Evolutionary conservation across 768 basidiomycete species (phyloP), one percentile per base, ranked within the genome.

Genomic region (Filobasidium wieringae): DNA sequence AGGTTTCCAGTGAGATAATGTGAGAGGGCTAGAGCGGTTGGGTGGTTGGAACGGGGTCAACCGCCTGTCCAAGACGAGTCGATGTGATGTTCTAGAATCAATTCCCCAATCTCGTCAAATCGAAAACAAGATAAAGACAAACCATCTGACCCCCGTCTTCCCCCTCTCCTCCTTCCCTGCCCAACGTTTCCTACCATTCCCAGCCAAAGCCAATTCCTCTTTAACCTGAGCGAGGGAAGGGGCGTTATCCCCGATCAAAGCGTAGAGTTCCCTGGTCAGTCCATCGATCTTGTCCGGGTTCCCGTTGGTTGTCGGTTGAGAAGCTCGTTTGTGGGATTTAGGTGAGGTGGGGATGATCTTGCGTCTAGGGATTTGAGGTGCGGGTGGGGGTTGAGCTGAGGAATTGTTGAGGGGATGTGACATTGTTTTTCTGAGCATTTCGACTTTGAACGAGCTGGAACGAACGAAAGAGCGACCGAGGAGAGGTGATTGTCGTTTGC

Each of bases 231-330:
- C 85, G 50, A 97, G 79, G 1, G 86, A 83, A 0, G 93, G 91
- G 11, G 86, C 86, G 49, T 88, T 86, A 59, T 88, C 84, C n/a
- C 93, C 93, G 63, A 99, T 96, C 59, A 99, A 82, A 0, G 87
- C 84, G 75, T 87, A 96, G 1, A 99, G 79, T 73, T 96, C 92
- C 64, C 91, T 79, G 0, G 90, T 85, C 60, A 96, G 91, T 19
- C 93, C 92, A 19, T 90, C 88, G 3, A 68, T 67, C 24, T 68
- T 66, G 31, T 70, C 70, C 37, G 37, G 43, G n/a, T n/a, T 22
- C 7, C 19, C 29, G 14, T 19, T 47, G 2, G 4, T 47, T 47
- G 43, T 6, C 7, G 15, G 12, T 47, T 19, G 22, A 11, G 15
- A 17, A 2, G 43, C 15, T 43, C n/a, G 41, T 24, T 14, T 8